Evolutionary conservation across 371 early-diverging fungal species (phyloP).

Genomic region (Mitosporidium daphniae): DNA sequence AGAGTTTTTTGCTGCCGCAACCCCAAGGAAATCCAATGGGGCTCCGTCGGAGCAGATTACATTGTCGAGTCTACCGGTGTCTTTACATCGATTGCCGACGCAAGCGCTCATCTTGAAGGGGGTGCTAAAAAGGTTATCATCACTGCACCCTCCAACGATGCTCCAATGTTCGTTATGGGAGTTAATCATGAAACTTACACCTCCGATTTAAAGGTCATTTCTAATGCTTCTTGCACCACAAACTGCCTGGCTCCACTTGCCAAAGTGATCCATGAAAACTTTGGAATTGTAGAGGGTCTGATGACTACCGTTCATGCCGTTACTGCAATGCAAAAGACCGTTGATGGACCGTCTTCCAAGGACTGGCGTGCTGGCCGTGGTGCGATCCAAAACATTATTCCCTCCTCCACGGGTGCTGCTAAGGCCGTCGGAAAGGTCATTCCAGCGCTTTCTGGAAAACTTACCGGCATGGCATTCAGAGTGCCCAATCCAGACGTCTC

Average conservation of each 20-base stretch:
- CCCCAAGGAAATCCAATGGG: conserved; percentile 74
- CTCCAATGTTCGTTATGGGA: conserved; percentile 29
- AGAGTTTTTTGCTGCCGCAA: conserved; percentile 18
- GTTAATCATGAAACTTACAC: conserved; percentile 77
- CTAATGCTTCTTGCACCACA: conserved; percentile 98
- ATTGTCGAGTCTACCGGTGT: conserved; percentile 94
- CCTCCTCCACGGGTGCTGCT: conserved; percentile 95
- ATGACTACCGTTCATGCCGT: conserved; percentile 95
- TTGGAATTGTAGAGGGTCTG: conserved; percentile 35
- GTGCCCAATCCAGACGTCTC: conserved; percentile 89
- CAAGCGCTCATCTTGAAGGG: conserved; percentile 44
- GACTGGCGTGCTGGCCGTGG: conserved; percentile 89
- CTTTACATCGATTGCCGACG: conserved; percentile 63
- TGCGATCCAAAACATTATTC: conserved; percentile 90
- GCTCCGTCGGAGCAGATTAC: conserved; percentile 38
- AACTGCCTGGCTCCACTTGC: conserved; percentile 96
- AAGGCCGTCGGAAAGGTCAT: conserved; percentile 95
- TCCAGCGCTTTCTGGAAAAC: conserved; percentile 69
- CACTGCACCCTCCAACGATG: conserved; percentile 67
- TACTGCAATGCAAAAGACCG: conserved; percentile 96
- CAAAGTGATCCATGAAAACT: conserved; percentile 77
- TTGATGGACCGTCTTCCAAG: conserved; percentile 85
- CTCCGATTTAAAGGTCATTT: conserved; percentile 37
- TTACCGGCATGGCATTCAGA: conserved; percentile 94
- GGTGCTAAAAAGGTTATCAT: conserved; percentile 91